Evolutionary conservation across 495 filamentous ascomycete species (phyloP), one percentile per base, ranked within the genome.

Genomic region (Lophium mytilinum): DNA sequence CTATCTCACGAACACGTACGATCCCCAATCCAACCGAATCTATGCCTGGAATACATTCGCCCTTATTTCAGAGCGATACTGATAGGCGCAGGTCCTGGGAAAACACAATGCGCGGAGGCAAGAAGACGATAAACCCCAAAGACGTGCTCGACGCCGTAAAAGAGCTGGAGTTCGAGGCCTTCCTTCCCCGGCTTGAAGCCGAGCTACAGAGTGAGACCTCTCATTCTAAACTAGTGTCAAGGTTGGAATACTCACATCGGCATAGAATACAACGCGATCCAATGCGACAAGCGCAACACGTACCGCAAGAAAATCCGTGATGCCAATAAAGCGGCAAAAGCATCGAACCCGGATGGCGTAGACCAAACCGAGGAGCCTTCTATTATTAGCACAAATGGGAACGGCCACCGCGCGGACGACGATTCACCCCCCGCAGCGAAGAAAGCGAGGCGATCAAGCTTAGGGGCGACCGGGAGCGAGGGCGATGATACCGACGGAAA

Each of bases 131-230:
- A 57, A 83, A 81, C 60, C 89, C 92, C 0, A 71, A 79, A 40
- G 90, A 96, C 67, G 86, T 98, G 43, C 81, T 96, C 63, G 80
- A 80, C 30, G 92, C 90, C 0, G 73, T 98, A 2, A 80, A 83
- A 5, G 87, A 93, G 40, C 78, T 89, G 50, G 93, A 97, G 73
- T 90, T 90, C 63, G 85, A 83, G 18, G 80, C 80, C 37, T 91
- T 96, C 71, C 77, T 83, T 2, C 76, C 80, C 18, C 72, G 80
- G 8, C 65, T 84, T 5, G 80, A 84, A 64, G 80, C 79, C 6
- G 83, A 86, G 68, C 78, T 84, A 47, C 58, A 73, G n/a, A 81
- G 79, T 83, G 61, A 34, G 77, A 6, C 24, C 2, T 30, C 24
- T 6, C 24, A 30, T 30, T 6, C 24, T 30, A 30, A 6, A 6